Evolutionary conservation across 495 filamentous ascomycete species (phyloP).

Genomic region (Platismatia glauca): DNA sequence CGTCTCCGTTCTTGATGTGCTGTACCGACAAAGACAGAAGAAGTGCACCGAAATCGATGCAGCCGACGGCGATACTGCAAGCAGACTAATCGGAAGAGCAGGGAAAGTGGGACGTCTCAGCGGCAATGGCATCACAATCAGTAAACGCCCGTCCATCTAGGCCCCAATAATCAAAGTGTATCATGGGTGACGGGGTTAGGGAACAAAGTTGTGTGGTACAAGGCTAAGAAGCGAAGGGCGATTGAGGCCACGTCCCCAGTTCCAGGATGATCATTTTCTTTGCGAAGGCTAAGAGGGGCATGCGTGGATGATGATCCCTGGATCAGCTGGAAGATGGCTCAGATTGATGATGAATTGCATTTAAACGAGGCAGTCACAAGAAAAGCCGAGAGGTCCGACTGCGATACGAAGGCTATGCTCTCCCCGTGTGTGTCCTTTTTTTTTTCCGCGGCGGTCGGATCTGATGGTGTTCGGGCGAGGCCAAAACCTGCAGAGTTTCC

Average conservation of each 20-base stretch:
- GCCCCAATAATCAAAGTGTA: conserved; percentile 7
- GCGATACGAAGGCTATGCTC: conserved; percentile 3
- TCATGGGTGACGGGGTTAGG: conserved; percentile 7
- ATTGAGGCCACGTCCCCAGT: conserved; percentile 16
- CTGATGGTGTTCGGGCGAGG: conserved; percentile 17
- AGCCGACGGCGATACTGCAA: conserved; percentile 15
- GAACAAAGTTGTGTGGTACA: conserved; percentile 4
- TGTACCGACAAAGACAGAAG: conserved; percentile 8
- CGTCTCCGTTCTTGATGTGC: conserved; percentile 11
- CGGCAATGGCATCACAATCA: conserved; percentile 11
- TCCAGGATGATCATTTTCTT: conserved; percentile 1
- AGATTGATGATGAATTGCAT: conserved; percentile 6
- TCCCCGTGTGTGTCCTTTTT: background rate
- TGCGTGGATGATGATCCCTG: conserved; percentile 14
- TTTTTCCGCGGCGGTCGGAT: conserved; percentile 12
- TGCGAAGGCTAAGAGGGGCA: conserved; percentile 9
- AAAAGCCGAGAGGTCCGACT: conserved; percentile 16
- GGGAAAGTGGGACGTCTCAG: conserved; percentile 9
- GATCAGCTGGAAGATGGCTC: conserved; percentile 9
- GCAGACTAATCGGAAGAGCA: conserved; percentile 17
- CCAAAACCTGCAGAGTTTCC: conserved; percentile 12
- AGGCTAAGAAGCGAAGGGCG: conserved; percentile 1
- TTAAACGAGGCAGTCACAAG: conserved; percentile 4
- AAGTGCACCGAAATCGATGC: conserved; percentile 1
- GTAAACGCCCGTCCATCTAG: conserved; percentile 16